Evolutionary conservation across 352 stramenopile species (phyloP).

Genomic region (Globisporangium barbulae): DNA sequence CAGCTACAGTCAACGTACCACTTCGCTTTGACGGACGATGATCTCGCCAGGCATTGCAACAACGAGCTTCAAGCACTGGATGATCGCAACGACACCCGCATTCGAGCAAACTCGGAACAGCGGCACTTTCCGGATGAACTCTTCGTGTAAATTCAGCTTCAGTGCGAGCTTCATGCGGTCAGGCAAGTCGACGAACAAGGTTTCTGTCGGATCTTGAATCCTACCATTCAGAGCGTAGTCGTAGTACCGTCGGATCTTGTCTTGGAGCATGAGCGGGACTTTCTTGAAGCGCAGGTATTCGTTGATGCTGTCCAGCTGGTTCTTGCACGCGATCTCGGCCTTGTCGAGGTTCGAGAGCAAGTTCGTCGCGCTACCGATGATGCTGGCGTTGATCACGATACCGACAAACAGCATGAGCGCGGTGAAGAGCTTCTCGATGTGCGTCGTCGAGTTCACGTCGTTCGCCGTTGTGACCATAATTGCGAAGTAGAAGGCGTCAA

Average conservation of each 20-base stretch:
- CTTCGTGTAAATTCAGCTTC: slow-evolving; percentile 58
- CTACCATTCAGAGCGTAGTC: slow-evolving; percentile 68
- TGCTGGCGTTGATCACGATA: slow-evolving; percentile 77
- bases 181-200: slow-evolving; percentile 66
- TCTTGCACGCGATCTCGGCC: slow-evolving; percentile 66
- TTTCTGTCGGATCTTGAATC: slow-evolving; percentile 51
- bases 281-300: slow-evolving; percentile 84
- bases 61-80: slow-evolving; percentile 61
- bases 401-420: slow-evolving; percentile 71
- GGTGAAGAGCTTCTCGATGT: slow-evolving; percentile 58
- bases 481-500: slow-evolving; percentile 58
- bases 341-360: slow-evolving; percentile 76
- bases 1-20: slow-evolving; percentile 17
- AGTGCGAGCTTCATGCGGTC: slow-evolving; percentile 67
- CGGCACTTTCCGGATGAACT: slow-evolving; percentile 72
- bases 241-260: slow-evolving; percentile 75
- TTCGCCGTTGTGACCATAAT: slow-evolving; percentile 70
- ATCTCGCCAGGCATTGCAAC: slow-evolving; percentile 69
- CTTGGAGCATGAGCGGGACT: slow-evolving; percentile 53
- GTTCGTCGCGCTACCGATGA: slow-evolving; percentile 76
- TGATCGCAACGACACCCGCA: slow-evolving; percentile 64
- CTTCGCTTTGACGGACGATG: slow-evolving; percentile 59
- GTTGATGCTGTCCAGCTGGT: slow-evolving; percentile 79
- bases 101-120: slow-evolving; percentile 70
- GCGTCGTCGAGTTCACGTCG: slow-evolving; percentile 50